Conservation (phyloP, 2,329 filamentous ascomycete genomes). For the Chrysoporthe cubensis region DNA sequence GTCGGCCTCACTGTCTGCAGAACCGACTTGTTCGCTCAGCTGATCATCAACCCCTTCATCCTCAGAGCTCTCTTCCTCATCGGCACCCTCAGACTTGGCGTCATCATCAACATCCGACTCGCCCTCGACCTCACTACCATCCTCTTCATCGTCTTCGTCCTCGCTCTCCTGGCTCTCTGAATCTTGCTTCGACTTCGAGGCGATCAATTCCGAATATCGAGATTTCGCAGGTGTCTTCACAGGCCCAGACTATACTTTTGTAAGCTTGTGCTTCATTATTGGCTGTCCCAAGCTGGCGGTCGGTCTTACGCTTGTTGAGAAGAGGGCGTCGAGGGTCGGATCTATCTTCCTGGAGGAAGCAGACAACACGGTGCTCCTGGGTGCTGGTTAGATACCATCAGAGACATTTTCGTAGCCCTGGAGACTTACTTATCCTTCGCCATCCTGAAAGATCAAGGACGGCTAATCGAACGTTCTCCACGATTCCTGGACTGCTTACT, state of each 20-base stretch:
- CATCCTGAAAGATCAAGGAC: conserved; percentile 11
- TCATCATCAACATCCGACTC: conserved; percentile 36
- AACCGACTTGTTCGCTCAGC: conserved; percentile 38
- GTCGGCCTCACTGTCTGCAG: conserved; percentile 32
- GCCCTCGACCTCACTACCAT: conserved; percentile 29
- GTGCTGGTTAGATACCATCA: conserved; percentile 17
- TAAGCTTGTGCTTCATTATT: not conserved
- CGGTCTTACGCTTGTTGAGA: conserved; percentile 70
- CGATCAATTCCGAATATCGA: conserved; percentile 47
- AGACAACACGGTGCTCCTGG: conserved; percentile 45
- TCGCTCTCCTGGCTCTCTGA: conserved; percentile 33
- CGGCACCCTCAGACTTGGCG: conserved; percentile 41
- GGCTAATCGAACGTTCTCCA: not conserved
- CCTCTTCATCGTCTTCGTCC: conserved; percentile 32
- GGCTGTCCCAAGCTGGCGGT: not conserved
- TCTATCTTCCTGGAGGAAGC: conserved; percentile 63
- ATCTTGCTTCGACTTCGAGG: conserved; percentile 35
- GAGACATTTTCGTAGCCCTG: too few species aligned
- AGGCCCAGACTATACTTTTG: conserved; percentile 51
- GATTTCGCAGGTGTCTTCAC: conserved; percentile 50
- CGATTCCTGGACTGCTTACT: not conserved
- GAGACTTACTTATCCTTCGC: conserved; percentile 25
- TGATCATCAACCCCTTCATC: conserved; percentile 43
- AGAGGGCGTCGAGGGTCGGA: conserved; percentile 70
- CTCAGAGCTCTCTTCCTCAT: conserved; percentile 47